A percentile compares a stretch with the other conserved stretches of the same genome.
phyloP scores from a whole-genome alignment of 2,329 filamentous ascomycete genomes.

The Microdochium nivale region DNA sequence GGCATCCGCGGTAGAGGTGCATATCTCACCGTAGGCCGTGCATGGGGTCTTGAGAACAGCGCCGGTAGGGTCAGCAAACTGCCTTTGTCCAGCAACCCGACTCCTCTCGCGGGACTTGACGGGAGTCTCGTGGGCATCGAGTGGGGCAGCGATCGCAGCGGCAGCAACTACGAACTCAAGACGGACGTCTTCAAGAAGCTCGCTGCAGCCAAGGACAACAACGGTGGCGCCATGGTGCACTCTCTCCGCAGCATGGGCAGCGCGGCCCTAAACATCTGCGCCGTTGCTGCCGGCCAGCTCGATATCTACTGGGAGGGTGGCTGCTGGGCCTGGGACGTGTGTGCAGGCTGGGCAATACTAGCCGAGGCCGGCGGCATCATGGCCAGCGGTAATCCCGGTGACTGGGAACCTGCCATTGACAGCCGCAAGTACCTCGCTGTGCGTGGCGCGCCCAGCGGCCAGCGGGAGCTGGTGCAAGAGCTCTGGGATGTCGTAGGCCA shows the following conservation, averaged over 20 bases:
- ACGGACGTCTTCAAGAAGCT: constrained; percentile 55
- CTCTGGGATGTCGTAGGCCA: constrained; percentile 55
- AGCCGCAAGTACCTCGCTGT: constrained; percentile 54
- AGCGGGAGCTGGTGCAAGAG: constrained; percentile 54
- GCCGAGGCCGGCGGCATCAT: constrained; percentile 66
- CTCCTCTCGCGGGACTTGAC: constrained; percentile 51
- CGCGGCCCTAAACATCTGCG: constrained; percentile 68
- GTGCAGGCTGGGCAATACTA: constrained; percentile 71
- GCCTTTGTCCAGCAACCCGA: constrained; percentile 38
- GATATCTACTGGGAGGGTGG: constrained; percentile 79
- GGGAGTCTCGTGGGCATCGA: constrained; percentile 61
- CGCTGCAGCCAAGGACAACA: constrained; percentile 43
- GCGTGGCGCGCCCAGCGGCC: constrained; percentile 48
- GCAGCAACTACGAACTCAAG: constrained; percentile 64
- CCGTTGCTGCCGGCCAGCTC: constrained; percentile 60
- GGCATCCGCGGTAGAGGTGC: constrained; percentile 61
- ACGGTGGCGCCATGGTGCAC: constrained; percentile 69
- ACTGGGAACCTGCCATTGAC: constrained; percentile 57
- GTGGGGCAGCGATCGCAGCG: constrained; percentile 62
- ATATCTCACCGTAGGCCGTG: constrained; percentile 40
- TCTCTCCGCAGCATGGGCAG: constrained; percentile 61
- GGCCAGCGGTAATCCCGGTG: constrained; percentile 64
- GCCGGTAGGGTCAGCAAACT: constrained; percentile 27
- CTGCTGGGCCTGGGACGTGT: constrained; percentile 81
- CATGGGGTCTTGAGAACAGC: constrained; percentile 27